A percentile compares a stretch with the other conserved stretches of the same genome.
phyloP scores from a whole-genome alignment of 441 rosid genomes.

The Pelargonium australe region DNA sequence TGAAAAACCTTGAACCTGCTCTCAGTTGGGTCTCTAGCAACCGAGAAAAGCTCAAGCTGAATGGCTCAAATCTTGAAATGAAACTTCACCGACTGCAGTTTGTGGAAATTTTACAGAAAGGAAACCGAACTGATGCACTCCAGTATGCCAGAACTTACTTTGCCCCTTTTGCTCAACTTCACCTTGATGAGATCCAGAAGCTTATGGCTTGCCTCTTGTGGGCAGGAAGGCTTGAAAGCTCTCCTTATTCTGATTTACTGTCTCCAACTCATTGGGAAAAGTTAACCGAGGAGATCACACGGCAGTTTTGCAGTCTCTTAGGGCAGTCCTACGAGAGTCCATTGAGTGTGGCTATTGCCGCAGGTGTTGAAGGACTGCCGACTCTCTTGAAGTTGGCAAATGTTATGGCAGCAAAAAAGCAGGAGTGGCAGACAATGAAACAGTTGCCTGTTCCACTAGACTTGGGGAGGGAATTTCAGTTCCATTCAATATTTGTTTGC shows the following conservation, averaged over 20 bases:
- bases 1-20: conserved; percentile 41
- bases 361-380: conserved; percentile 46
- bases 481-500: conserved; percentile 54
- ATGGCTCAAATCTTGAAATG: conserved; percentile 44
- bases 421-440: conserved; percentile 46
- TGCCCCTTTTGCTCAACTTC: conserved; percentile 26
- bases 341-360: conserved; percentile 38
- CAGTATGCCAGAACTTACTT: conserved; percentile 37
- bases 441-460: conserved; percentile 52
- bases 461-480: conserved; percentile 45
- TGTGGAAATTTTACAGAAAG: conserved; percentile 34
- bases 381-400: conserved; percentile 42
- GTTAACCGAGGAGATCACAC: conserved; percentile 32
- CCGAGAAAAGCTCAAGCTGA: conserved; percentile 37
- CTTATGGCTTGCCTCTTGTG: conserved; percentile 40
- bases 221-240: conserved; percentile 32
- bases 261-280: conserved; percentile 39
- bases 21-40: conserved; percentile 39
- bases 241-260: conserved; percentile 39
- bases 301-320: conserved; percentile 38
- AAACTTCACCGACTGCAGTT: conserved; percentile 48
- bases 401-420: conserved; percentile 46
- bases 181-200: conserved; percentile 34
- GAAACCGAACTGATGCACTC: conserved; percentile 37
- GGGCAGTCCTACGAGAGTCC: conserved; percentile 46